These are phyloP conservation scores for Fomitopsis serialis DNA, from an alignment of 768 basidiomycete species.

Conservation along the genomic window DNA sequence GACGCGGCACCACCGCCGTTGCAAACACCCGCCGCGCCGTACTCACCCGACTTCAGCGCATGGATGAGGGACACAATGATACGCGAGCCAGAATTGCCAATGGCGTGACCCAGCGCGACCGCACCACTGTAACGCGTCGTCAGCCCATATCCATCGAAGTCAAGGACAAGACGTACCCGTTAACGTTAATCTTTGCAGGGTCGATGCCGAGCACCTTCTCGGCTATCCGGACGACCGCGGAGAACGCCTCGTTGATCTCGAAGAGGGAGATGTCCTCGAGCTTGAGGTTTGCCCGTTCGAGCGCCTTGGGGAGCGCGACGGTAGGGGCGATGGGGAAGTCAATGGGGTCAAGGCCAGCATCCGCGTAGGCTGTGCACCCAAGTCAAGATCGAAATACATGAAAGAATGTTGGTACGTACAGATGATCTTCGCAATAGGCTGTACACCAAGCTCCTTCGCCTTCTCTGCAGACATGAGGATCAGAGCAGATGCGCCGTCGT, in stretches of 20 bases:
- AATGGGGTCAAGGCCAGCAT: conserved; percentile 93
- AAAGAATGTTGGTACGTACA: conserved; percentile 50
- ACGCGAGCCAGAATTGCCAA: conserved; percentile 92
- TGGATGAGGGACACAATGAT: conserved; percentile 93
- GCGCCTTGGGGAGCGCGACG: conserved; percentile 81
- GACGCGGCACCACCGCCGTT: conserved; percentile 95
- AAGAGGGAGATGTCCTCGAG: conserved; percentile 83
- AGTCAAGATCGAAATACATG: conserved; percentile 8
- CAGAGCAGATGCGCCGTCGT: conserved; percentile 94
- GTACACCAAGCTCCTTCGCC: conserved; percentile 85
- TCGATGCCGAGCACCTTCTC: conserved; percentile 85
- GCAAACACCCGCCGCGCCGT: conserved; percentile 94
- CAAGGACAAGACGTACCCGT: conserved; percentile 51
- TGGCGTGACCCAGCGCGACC: conserved; percentile 92
- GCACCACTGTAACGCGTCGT: conserved; percentile 65
- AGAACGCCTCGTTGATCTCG: conserved; percentile 98
- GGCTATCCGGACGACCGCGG: conserved; percentile 84
- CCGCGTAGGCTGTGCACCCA: conserved; percentile 76
- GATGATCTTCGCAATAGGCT: conserved; percentile 89
- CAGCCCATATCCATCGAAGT: conserved; percentile 3
- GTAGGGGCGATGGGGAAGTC: conserved; percentile 97
- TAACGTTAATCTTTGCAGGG: conserved; percentile 83
- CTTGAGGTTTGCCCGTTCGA: conserved; percentile 81
- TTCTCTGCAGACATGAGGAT: conserved; percentile 93
- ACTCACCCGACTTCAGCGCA: conserved; percentile 86